Base-by-base conservation (phyloP, 2,329 filamentous ascomycete genomes). In the Cladosporium sp. region DNA sequence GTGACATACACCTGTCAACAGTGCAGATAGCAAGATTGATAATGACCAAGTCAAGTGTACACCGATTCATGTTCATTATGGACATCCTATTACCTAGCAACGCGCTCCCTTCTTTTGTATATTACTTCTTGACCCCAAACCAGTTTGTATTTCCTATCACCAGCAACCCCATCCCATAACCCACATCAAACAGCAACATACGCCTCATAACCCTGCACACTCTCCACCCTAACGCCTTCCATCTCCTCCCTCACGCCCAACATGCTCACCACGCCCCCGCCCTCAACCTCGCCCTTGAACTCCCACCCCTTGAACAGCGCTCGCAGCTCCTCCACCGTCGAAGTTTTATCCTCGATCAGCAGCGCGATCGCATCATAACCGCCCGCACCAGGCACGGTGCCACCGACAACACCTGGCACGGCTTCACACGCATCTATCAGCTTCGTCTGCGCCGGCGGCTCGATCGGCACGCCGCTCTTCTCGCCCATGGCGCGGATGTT, bases 301-400 rank as follows among this genome's bases (percentile, higher is more conserved):
- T 73, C 70, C 89, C 92, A 98, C 29, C 80, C 79, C 23, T 80
- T 80, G 66, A 97, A 78, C 52, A 92, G 88, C 52, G 80, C 78
- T 68, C 85, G 83, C 26, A 98, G 78, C 14, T 81, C 80, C 26
- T 75, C 74, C 64, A 89, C 80, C 1, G 91, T 91, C 58, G 84
- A 84, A 40, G 82, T 83, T 62, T 91, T 88, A 72, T 97, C 91
- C 72, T 85, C 84, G 69, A 97, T 86, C 66, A 99, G 78, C 67
- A 99, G 77, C 0, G 90, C 91, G 64, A 97, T 84, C 1, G 95
- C 95, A 81, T 99, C 95, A 74, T 91, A 97, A 0, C 95, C 95
- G 11, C 95, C 95, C 0, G 95, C 95, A 0, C 95, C 95, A 0
- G 95, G 95, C 0, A 97, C 95, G 0, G 98, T 92, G 0, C 93